Evolutionary conservation across 2,329 filamentous ascomycete species (phyloP), one percentile per base, ranked within the genome.

Genomic region (Emericellopsis atlantica): DNA sequence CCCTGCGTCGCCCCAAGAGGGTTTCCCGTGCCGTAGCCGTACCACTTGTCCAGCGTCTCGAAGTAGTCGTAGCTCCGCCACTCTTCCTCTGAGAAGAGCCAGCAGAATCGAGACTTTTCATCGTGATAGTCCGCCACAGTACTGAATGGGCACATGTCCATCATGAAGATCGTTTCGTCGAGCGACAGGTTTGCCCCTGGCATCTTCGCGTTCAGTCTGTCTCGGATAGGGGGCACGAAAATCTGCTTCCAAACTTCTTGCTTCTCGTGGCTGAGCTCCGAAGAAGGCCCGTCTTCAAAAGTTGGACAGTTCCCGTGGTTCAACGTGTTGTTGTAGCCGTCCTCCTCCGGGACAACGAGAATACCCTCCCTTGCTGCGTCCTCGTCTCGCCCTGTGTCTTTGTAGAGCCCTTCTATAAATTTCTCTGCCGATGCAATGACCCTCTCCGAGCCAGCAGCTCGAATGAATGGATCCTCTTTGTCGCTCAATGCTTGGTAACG

Each of bases 121-220:
- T 44, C 46, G 5, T 65, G 72, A 3, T 70, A 61, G 6, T 74
- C 67, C 8, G 81, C 77, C n/a, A 94, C 77, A 0, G 85, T 90
- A 49, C 82, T 73, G 61, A 87, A 95, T 0, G 89, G 81, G 53
- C 89, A 95, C 45, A 95, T 67, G 51, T 95, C 87, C 87, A 95
- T 95, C 29, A 95, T 56, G 43, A 72, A 74, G 43, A 88, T 65
- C 1, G 79, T 75, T 29, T 90, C 79, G 1, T 64, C 53, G 11
- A 67, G 54, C 3, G 72, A 74, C 34, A 95, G 57, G 45, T 82
- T 76, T 5, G 74, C 79, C 3, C 83, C 82, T 0, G 70, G 71
- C 1, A 95, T 67, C 45, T 81, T 74, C 12, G 62, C 51, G 54
- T 89, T 87, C 33, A 95, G 60, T 7, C 85, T 76, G 3, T 68